A percentile compares a stretch with the other conserved stretches of the same genome.
phyloP scores from a whole-genome alignment of 441 rosid genomes.

The Erodium texanum region DNA sequence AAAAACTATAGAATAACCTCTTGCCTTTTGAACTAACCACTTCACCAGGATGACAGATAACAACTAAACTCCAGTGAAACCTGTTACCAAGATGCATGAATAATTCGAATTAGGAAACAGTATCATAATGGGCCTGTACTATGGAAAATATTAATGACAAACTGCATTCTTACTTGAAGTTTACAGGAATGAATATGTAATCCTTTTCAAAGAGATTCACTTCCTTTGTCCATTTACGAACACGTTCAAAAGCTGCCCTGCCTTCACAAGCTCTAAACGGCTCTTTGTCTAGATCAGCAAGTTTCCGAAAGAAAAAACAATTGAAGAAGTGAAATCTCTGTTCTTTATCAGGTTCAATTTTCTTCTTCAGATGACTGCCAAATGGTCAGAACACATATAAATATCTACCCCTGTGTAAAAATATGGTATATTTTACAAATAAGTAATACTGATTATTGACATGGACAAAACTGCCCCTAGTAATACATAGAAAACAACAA shows the following conservation, averaged over 20 bases:
- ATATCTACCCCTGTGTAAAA: conserved; percentile 9
- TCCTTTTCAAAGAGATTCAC: conserved; percentile 73
- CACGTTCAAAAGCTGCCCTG: conserved; percentile 67
- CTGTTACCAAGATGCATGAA: conserved; percentile 26
- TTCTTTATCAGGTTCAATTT: conserved; percentile 40
- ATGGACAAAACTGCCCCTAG: background rate
- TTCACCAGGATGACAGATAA: conserved; percentile 79
- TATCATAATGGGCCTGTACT: conserved; percentile 5
- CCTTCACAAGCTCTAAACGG: conserved; percentile 48
- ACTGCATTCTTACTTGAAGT: conserved; percentile 50
- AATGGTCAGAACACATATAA: conserved; percentile 14
- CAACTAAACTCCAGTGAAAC: conserved; percentile 81
- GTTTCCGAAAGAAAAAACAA: conserved; percentile 86
- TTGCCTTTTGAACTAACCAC: conserved; percentile 40
- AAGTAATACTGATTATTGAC: background rate
- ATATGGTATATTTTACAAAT: background rate
- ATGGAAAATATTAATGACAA: background rate
- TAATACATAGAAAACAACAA: background rate
- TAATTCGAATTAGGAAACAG: conserved; percentile 16
- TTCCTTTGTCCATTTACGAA: conserved; percentile 85
- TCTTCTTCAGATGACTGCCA: conserved; percentile 59
- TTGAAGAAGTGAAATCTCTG: conserved; percentile 75
- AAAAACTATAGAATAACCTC: conserved; percentile 14
- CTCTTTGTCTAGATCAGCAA: conserved; percentile 71
- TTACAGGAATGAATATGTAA: conserved; percentile 81